Base-by-base conservation (phyloP, 257 asterid genomes). In the Nicotiana tabacum region DNA sequence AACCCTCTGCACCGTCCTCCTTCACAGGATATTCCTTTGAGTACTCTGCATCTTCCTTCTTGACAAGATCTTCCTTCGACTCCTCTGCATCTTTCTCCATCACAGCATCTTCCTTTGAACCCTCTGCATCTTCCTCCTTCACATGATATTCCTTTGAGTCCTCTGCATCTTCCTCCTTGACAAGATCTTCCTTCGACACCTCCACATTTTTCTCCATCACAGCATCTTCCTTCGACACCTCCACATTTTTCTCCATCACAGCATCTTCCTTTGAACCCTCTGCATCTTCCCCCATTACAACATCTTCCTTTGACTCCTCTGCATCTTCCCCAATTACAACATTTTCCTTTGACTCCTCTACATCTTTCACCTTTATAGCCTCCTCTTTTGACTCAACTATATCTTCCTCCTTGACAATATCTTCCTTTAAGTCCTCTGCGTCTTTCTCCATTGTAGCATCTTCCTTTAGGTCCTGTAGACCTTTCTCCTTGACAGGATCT, bases 141-240 rank as follows among this genome's bases (percentile, higher is more conserved):
- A 7, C 43, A 13, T 1, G 9, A 64, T 64, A 3, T 21, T 35
- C 77, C 15, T 30, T 3, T 12, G 83, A n/a, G 24, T 18, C 78
- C 65, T 27, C 65, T 12, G 66, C 78, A 64, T 24, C 57, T 33
- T 56, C 74, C 82, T 21, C 70, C 64, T 10, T 30, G 2, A 33
- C 30, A 39, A n/a, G 27, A 85, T 67, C 39, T 58, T 69, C 69
- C 64, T 70, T 60, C 0, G 15, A 7, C 15, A 55, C 29, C 24
- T 66, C 87, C 57, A 80, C 83, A 66, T 57, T 37, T 74, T 66
- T 21, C 9, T 70, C 70, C 56, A 64, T 33, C 21, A 78, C 84
- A 72, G 17, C 11, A 60, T 61, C 18, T 70, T 70, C 78, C 58
- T 70, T 70, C 15, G 37, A 72, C 13, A 46, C 78, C 61, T 72